Conservation (phyloP, 192 early-diverging fungal genomes). For the Backusella tuberculispora region DNA sequence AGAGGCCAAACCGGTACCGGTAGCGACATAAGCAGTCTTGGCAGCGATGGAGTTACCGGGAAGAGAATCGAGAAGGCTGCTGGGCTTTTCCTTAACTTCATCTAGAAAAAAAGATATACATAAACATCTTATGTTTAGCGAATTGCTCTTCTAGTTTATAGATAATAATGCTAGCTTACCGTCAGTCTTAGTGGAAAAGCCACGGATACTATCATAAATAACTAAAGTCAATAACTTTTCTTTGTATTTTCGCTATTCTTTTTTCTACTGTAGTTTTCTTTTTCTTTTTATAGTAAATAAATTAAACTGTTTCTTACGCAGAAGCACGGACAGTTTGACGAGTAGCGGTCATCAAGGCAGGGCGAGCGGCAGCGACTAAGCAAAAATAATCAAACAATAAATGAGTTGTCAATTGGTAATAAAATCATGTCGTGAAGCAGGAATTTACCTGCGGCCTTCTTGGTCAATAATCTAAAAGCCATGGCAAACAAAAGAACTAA, state of each 20-base stretch:
- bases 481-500: constrained; percentile 18
- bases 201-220: constrained; percentile 28
- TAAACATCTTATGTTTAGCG: background rate
- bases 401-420: background rate
- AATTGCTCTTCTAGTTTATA: background rate
- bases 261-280: background rate
- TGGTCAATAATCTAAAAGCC: constrained; percentile 40
- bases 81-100: constrained; percentile 77
- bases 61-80: constrained; percentile 89
- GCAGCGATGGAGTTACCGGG: constrained; percentile 87
- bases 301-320: constrained; percentile 21
- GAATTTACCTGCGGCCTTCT: constrained; percentile 33
- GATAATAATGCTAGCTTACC: constrained; percentile 1
- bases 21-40: constrained; percentile 89
- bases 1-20: constrained; percentile 81
- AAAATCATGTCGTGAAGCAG: background rate
- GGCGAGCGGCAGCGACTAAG: constrained; percentile 28
- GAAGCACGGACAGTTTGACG: constrained; percentile 33
- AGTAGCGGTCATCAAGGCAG: constrained; percentile 25
- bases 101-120: constrained; percentile 39
- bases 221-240: background rate
- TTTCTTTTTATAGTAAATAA: background rate
- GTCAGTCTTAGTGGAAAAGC: constrained; percentile 28
- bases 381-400: background rate
- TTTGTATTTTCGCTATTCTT: background rate